A percentile compares a stretch with the other conserved stretches of the same genome.
phyloP scores from a whole-genome alignment of 2,329 filamentous ascomycete genomes.

The Arthrobotrys conoides region DNA sequence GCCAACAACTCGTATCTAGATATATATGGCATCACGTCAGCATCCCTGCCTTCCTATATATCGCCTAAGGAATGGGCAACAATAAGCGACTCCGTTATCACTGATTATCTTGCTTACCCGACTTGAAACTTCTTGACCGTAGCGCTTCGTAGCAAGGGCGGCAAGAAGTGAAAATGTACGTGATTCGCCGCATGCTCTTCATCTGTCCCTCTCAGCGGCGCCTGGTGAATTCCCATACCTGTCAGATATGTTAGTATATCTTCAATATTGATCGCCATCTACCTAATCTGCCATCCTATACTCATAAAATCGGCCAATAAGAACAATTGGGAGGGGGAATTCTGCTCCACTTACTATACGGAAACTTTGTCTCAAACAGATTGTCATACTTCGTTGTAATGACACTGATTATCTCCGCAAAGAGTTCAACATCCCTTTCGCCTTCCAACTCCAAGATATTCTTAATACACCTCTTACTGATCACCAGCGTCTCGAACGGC shows the following conservation, averaged over 20 bases:
- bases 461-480: constrained; percentile 86
- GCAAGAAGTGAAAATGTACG: constrained; percentile 98
- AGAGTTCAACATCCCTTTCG: constrained; percentile 77
- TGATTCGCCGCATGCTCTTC: constrained; percentile 87
- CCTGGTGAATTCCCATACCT: constrained; percentile 96
- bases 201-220: constrained; percentile 82
- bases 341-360: constrained; percentile 78
- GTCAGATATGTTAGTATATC: background rate
- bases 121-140: constrained; percentile 97
- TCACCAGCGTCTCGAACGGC: constrained; percentile 95
- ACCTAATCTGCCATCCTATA: background rate
- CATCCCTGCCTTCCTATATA: background rate
- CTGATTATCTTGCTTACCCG: constrained; percentile 70
- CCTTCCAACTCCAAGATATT: constrained; percentile 83
- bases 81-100: constrained; percentile 17
- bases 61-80: background rate
- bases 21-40: constrained; percentile 57
- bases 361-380: constrained; percentile 95
- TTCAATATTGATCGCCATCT: constrained; percentile 21
- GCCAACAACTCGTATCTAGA: constrained; percentile 88
- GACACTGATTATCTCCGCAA: constrained; percentile 89
- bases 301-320: background rate
- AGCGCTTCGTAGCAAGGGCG: constrained; percentile 89
- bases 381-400: constrained; percentile 95
- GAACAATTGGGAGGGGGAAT: constrained; percentile 49